Conservation (phyloP, 2,329 filamentous ascomycete species). For the Trichothecium roseum region DNA sequence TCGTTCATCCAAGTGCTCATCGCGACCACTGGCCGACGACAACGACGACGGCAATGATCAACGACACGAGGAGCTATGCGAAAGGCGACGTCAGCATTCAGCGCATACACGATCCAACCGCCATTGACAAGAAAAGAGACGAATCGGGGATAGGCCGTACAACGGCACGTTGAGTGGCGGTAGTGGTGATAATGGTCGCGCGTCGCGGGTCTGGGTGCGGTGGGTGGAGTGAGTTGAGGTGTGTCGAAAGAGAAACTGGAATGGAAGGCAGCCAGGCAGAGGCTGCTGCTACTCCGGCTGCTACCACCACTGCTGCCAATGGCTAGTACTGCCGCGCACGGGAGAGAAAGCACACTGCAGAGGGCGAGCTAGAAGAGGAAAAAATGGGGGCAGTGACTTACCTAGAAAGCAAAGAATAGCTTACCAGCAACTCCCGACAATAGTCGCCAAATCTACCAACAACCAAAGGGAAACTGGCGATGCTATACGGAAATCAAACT, state of each 20-base stretch:
- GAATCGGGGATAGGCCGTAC: slow-evolving; percentile 35
- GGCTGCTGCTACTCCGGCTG: neutral
- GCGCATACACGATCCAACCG: slow-evolving; percentile 25
- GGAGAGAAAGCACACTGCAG: too few relatives aligned
- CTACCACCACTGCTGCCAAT: too few relatives aligned
- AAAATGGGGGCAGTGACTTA: too few relatives aligned
- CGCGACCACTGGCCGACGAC: slow-evolving; percentile 28
- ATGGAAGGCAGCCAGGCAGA: slow-evolving; percentile 3
- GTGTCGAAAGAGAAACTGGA: slow-evolving; percentile 8
- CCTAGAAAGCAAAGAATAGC: too few relatives aligned
- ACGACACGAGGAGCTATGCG: slow-evolving; percentile 26
- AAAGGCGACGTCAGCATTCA: slow-evolving; percentile 34
- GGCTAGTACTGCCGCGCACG: too few relatives aligned
- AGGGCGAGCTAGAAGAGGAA: too few relatives aligned
- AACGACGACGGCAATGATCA: slow-evolving; percentile 1
- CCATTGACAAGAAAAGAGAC: slow-evolving; percentile 25
- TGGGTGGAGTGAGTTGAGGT: slow-evolving; percentile 18
- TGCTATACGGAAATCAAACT: too few relatives aligned
- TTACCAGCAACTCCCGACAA: too few relatives aligned
- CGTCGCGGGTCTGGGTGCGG: slow-evolving; percentile 28
- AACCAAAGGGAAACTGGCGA: too few relatives aligned
- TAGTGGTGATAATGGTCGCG: slow-evolving; percentile 25
- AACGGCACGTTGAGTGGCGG: slow-evolving; percentile 30
- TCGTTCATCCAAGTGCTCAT: slow-evolving; percentile 69
- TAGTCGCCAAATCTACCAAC: too few relatives aligned